phyloP scores from a whole-genome alignment of 495 filamentous ascomycete genomes.

The Hypoxylon perforatum region DNA sequence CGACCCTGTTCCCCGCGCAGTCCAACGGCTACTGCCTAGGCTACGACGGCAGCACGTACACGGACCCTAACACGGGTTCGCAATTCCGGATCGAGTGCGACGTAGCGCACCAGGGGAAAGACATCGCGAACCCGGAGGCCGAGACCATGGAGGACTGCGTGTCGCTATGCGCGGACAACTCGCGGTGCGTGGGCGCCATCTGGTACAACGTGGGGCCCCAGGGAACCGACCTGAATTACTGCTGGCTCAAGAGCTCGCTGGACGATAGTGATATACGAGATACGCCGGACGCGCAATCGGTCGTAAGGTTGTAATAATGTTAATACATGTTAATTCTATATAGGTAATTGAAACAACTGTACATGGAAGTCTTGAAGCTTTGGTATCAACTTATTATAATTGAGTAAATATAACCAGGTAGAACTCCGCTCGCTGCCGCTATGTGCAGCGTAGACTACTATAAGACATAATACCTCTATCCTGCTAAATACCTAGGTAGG shows the following conservation, averaged over 20 bases:
- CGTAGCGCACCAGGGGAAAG: conserved; percentile 32
- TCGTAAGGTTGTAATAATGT: conserved; percentile 32
- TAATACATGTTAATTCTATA: too few species aligned
- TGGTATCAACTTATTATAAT: too few species aligned
- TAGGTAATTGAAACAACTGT: too few species aligned
- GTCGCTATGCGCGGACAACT: conserved; percentile 26
- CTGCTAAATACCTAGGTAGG: too few species aligned
- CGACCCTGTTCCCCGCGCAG: conserved; percentile 1
- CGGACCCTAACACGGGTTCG: conserved; percentile 27
- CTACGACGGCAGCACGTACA: conserved; percentile 36
- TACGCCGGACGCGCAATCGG: conserved; percentile 38
- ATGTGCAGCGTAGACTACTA: too few species aligned
- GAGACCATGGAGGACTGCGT: conserved; percentile 35
- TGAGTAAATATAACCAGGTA: too few species aligned
- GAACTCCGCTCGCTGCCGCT: too few species aligned
- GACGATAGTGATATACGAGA: conserved; percentile 13
- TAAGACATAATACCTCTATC: too few species aligned
- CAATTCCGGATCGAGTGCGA: conserved; percentile 32
- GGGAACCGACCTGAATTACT: conserved; percentile 44
- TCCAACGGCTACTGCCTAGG: conserved; percentile 24
- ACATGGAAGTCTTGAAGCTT: too few species aligned
- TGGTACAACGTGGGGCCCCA: conserved; percentile 43
- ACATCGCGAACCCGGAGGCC: conserved; percentile 33
- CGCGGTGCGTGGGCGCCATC: conserved; percentile 31
- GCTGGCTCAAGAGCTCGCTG: conserved; percentile 38